Conservation (phyloP, 129 eudicot species). For the Artemisia annua region DNA sequence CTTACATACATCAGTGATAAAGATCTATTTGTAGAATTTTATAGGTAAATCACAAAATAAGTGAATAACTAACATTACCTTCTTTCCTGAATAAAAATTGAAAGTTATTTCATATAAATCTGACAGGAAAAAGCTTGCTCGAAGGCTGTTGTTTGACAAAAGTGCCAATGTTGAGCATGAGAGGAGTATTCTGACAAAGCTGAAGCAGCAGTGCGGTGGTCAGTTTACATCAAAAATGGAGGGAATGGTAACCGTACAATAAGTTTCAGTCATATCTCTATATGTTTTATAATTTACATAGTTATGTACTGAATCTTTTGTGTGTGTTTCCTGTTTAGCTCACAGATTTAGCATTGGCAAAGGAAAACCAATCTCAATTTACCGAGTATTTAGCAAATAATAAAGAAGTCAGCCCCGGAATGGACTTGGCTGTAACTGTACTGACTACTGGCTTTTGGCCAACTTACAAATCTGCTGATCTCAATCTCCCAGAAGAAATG, state of each 20-base stretch:
- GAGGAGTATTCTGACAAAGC: constrained; percentile 46
- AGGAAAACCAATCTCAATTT: constrained; percentile 61
- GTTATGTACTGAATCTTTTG: background rate
- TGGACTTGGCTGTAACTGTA: constrained; percentile 69
- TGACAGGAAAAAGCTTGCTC: constrained; percentile 61
- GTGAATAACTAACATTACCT: constrained; percentile 24
- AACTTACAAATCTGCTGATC: constrained; percentile 72
- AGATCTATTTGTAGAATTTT: constrained; percentile 87
- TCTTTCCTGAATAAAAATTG: background rate
- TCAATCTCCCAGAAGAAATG: constrained; percentile 73
- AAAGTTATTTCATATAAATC: background rate
- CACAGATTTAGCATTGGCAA: constrained; percentile 71
- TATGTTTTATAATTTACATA: background rate
- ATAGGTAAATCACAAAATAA: constrained; percentile 52
- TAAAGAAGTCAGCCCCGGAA: constrained; percentile 49
- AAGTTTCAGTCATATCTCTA: too few species aligned
- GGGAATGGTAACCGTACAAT: constrained; percentile 51
- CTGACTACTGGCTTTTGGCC: constrained; percentile 83
- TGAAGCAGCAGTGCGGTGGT: constrained; percentile 66
- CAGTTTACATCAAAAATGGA: constrained; percentile 65
- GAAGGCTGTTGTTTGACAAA: constrained; percentile 51
- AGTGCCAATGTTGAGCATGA: constrained; percentile 67
- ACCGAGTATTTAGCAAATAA: constrained; percentile 53
- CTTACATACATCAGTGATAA: constrained; percentile 90
- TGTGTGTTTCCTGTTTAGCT: constrained; percentile 36